Evolutionary conservation across 1,284 basidiomycete species (phyloP).

Genomic region (Trametes hirsuta): DNA sequence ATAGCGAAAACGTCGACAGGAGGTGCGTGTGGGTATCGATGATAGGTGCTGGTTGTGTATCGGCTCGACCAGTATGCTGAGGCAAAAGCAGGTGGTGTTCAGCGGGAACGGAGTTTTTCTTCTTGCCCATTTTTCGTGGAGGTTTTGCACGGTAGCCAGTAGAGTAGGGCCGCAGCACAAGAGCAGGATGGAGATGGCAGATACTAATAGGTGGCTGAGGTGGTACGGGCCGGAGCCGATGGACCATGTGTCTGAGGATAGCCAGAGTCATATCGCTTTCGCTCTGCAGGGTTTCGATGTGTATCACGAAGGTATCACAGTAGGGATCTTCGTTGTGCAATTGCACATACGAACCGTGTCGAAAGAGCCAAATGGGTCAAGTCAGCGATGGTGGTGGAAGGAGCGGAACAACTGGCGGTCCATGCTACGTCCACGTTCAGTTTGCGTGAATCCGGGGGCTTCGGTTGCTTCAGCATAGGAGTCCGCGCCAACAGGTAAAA

Average conservation of each 20-base stretch:
- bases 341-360: too few species aligned
- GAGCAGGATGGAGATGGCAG: not conserved
- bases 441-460: not conserved
- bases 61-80: constrained; percentile 24
- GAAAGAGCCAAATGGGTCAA: too few species aligned
- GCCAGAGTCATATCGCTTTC: not conserved
- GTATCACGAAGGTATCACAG: too few species aligned
- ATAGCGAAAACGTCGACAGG: constrained; percentile 66
- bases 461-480: too few species aligned
- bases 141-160: not conserved
- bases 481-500: too few species aligned
- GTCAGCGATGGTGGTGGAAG: not conserved
- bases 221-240: constrained; percentile 12
- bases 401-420: not conserved
- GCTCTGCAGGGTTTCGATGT: too few species aligned
- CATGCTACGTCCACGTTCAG: not conserved
- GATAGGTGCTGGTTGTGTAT: constrained; percentile 43
- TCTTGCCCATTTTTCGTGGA: constrained; percentile 36
- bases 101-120: constrained; percentile 29
- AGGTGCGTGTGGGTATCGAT: constrained; percentile 84
- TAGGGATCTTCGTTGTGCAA: too few species aligned
- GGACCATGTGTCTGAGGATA: constrained; percentile 1
- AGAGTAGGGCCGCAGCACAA: not conserved
- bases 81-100: constrained; percentile 35
- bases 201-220: not conserved